Evolutionary conservation across 2,329 filamentous ascomycete genomes (phyloP).

Genomic region (Pseudopithomyces chartarum): DNA sequence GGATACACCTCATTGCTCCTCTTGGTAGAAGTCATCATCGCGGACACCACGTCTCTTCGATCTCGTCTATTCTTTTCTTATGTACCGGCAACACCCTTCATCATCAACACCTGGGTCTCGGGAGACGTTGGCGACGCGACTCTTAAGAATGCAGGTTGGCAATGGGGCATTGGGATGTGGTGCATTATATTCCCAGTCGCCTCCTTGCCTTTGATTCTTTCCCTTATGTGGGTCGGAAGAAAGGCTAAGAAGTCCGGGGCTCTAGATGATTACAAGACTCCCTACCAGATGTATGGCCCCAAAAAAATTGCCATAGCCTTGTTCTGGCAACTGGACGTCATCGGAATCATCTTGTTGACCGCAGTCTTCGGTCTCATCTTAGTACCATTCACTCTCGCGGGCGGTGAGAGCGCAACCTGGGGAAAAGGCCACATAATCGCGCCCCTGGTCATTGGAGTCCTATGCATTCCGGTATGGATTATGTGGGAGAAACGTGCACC

Average conservation of each 20-base stretch:
- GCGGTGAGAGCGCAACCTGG: slow-evolving; percentile 57
- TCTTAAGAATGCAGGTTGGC: slow-evolving; percentile 58
- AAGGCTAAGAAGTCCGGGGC: slow-evolving; percentile 60
- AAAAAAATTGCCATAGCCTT: slow-evolving; percentile 49
- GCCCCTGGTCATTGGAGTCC: slow-evolving; percentile 57
- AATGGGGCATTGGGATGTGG: slow-evolving; percentile 68
- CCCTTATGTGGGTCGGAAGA: slow-evolving; percentile 56
- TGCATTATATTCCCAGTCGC: slow-evolving; percentile 62
- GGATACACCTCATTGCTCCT: slow-evolving; percentile 67
- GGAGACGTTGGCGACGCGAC: slow-evolving; percentile 62
- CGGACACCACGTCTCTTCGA: slow-evolving; percentile 66
- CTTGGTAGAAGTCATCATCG: slow-evolving; percentile 67
- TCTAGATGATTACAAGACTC: slow-evolving; percentile 52
- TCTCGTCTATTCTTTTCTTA: slow-evolving; percentile 69
- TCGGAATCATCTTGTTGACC: slow-evolving; percentile 56
- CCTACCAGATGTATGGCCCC: slow-evolving; percentile 50
- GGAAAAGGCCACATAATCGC: slow-evolving; percentile 56
- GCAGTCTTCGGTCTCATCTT: slow-evolving; percentile 55
- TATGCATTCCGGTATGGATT: slow-evolving; percentile 56
- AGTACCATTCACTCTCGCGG: slow-evolving; percentile 61
- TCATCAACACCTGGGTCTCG: slow-evolving; percentile 65
- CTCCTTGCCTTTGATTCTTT: slow-evolving; percentile 59
- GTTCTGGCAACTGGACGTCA: slow-evolving; percentile 61
- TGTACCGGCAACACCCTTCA: slow-evolving; percentile 42
- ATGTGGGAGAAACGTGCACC: slow-evolving; percentile 59